These are phyloP conservation scores for Plasmopara muralis DNA, from an alignment of 352 stramenopile genomes.

Conservation along the genomic window DNA sequence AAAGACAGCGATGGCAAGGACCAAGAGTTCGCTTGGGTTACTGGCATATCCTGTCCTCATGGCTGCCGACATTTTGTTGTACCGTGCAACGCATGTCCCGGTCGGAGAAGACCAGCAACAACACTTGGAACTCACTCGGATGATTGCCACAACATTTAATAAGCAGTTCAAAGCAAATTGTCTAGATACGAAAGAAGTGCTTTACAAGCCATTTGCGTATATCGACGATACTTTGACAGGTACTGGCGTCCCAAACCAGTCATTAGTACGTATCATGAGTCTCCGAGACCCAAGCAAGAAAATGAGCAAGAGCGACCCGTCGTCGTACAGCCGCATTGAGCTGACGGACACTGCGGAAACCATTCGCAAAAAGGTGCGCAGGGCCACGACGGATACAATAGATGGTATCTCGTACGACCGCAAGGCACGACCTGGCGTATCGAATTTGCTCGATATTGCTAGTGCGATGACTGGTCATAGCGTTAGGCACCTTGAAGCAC, in stretches of 20 bases:
- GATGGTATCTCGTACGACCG: constrained; percentile 86
- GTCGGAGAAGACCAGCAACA: constrained; percentile 98
- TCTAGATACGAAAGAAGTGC: constrained; percentile 24
- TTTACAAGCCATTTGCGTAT: constrained; percentile 38
- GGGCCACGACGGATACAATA: constrained; percentile 85
- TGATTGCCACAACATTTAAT: constrained; percentile 96
- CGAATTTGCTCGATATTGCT: constrained; percentile 93
- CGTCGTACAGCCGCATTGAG: constrained; percentile 91
- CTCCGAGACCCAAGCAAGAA: constrained; percentile 94
- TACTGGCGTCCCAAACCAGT: constrained; percentile 8
- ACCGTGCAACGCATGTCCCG: constrained; percentile 95
- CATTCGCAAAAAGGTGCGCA: constrained; percentile 83
- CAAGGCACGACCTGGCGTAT: constrained; percentile 88
- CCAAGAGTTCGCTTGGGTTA: constrained; percentile 85
- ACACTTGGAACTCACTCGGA: constrained; percentile 97
- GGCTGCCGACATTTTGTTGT: constrained; percentile 98
- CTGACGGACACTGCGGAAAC: constrained; percentile 70
- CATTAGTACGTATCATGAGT: constrained; percentile 95
- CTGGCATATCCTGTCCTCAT: constrained; percentile 98
- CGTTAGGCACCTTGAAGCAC: constrained; percentile 61
- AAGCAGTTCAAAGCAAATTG: constrained; percentile 80
- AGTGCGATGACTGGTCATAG: constrained; percentile 66
- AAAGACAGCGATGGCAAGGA: constrained; percentile 86
- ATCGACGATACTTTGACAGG: constrained; percentile 20
- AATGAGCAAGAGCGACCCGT: constrained; percentile 98